Percentiles rank a stretch among this genome's conserved stretches.
phyloP scores from a whole-genome alignment of 352 stramenopile species.

The Thalassiosira mediterranea region DNA sequence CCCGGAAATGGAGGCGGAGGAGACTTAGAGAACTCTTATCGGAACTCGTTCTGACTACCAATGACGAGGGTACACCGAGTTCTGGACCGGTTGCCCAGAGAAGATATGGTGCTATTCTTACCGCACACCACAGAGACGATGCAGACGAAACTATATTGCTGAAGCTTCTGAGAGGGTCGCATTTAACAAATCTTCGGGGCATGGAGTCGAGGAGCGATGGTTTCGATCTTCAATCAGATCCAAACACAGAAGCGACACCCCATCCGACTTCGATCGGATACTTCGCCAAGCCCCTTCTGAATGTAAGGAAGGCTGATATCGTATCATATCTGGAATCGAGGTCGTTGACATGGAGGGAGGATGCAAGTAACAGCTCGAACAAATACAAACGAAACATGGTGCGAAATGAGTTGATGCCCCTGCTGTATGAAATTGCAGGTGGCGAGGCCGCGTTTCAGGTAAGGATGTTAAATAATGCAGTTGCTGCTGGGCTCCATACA shows the following conservation, averaged over 20 bases:
- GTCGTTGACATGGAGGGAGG: conserved; percentile 83
- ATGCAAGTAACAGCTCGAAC: conserved; percentile 79
- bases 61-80: conserved; percentile 8
- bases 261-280: conserved; percentile 42
- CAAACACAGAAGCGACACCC: background rate
- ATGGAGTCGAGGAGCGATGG: conserved; percentile 64
- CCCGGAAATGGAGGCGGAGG: conserved; percentile 69
- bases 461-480: too few relatives aligned
- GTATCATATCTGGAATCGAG: conserved; percentile 68
- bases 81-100: conserved; percentile 6
- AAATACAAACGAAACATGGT: conserved; percentile 85
- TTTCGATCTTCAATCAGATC: conserved; percentile 32
- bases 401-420: conserved; percentile 82
- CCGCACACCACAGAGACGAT: conserved; percentile 87
- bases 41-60: conserved; percentile 23
- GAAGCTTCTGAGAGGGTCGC: conserved; percentile 85
- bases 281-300: conserved; percentile 81
- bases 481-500: too few relatives aligned
- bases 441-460: conserved; percentile 55
- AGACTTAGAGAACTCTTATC: conserved; percentile 51
- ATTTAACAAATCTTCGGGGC: conserved; percentile 83
- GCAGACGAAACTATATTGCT: conserved; percentile 86
- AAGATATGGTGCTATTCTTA: conserved; percentile 76
- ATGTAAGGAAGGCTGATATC: conserved; percentile 79
- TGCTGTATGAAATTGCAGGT: conserved; percentile 74